Base-by-base conservation (phyloP, 2,329 filamentous ascomycete genomes). In the Cladosporium sphaerospermum region DNA sequence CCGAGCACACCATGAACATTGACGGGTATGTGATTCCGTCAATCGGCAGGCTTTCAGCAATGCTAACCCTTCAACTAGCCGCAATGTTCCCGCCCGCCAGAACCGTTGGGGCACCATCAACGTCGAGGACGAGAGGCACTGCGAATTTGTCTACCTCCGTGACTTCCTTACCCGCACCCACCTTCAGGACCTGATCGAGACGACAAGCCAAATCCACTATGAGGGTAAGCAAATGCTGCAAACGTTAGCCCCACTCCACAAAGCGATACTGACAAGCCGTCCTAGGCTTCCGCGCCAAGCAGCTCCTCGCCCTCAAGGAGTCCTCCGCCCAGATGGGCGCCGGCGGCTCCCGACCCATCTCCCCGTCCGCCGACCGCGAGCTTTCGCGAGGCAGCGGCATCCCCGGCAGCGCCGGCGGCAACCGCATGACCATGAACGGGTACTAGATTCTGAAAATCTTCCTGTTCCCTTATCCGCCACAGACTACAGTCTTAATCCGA, bases 41-140 rank as follows among this genome's bases (percentile, higher is more conserved):
- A 13, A 8, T 19, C n/a, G 16, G 36, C 36, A n/a, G 16, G 6
- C 32, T 31, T 9, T 7, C 16, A 23, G 9, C 13, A 23, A 6
- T 5, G 36, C 52, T 54, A 16, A 54, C 40, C 2, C 9, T 28
- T n/a, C 14, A 11, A 7, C 31, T 28, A 54, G 52, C 34, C 54
- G 45, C 45, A 50, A 49, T 31, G 54, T 56, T 13, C 90, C 91
- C 61, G 93, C 91, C 62, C 91, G 93, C 68, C 93, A 99, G 77
- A 99, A 97, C 82, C 85, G 93, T 74, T 99, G 93, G 93, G 93
- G 93, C 65, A 88, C 97, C 61, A 97, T 99, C 80, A 99, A 99
- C 69, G 92, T 99, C 65, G 93, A 99, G 78, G 92, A 99, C 65
- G 93, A 99, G 80, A 95, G 86, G 76, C 93, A 99, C 80, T 99